Conservation (phyloP, 257 asterid genomes). For the Solanum tarapatanum region DNA sequence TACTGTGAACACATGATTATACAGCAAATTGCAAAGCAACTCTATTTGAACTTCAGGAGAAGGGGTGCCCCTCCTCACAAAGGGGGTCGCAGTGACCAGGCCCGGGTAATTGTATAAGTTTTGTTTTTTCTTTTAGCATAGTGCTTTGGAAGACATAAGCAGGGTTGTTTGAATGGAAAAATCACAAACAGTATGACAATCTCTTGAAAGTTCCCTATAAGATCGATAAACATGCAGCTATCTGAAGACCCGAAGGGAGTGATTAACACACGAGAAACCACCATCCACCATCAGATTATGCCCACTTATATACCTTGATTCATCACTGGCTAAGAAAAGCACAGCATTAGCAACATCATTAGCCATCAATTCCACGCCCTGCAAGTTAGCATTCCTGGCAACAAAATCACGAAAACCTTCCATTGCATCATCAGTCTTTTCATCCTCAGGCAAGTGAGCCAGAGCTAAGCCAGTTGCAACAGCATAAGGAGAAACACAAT, state of each 20-base stretch:
- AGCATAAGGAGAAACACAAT: conserved; percentile 81
- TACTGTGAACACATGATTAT: background rate
- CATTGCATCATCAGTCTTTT: conserved; percentile 57
- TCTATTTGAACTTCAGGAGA: background rate
- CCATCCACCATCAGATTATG: conserved; percentile 86
- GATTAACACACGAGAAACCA: conserved; percentile 58
- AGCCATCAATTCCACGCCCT: conserved; percentile 55
- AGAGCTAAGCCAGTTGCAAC: conserved; percentile 57
- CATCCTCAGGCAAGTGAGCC: conserved; percentile 66
- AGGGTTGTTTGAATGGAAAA: background rate
- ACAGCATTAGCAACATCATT: conserved; percentile 76
- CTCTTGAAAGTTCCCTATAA: background rate
- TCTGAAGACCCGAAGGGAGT: conserved; percentile 50
- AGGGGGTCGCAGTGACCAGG: background rate
- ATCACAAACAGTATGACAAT: background rate
- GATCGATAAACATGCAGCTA: conserved; percentile 11
- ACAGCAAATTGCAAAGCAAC: background rate
- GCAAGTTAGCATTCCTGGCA: conserved; percentile 56
- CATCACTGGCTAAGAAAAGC: conserved; percentile 80
- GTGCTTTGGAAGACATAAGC: background rate
- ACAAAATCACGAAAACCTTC: conserved; percentile 50
- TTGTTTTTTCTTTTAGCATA: background rate
- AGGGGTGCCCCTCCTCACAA: background rate
- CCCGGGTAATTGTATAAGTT: background rate
- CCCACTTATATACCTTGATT: conserved; percentile 77